Evolutionary conservation across 106 monocot genomes (phyloP).

Genomic region (Cymbidium sinense): DNA sequence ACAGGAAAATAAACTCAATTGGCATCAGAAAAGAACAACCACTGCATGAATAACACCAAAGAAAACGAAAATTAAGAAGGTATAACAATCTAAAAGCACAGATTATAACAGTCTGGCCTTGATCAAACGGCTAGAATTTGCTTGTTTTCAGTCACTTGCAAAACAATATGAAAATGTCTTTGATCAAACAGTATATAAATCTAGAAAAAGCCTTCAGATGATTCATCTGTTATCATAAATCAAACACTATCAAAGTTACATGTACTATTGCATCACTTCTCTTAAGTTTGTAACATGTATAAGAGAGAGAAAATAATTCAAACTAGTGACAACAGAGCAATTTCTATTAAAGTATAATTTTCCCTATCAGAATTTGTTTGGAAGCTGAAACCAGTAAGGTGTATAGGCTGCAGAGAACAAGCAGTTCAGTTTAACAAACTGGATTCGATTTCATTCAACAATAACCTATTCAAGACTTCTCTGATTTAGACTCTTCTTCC

Average conservation of each 20-base stretch:
- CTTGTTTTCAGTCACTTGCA: too few species aligned
- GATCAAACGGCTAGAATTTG: too few species aligned
- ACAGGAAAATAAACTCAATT: too few species aligned
- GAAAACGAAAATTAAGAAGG: too few species aligned
- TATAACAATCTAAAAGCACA: too few species aligned
- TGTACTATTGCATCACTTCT: not conserved
- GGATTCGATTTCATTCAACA: not conserved
- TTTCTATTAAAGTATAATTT: constrained; percentile 1
- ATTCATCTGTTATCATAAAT: not conserved
- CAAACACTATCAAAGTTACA: not conserved
- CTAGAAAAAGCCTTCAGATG: too few species aligned
- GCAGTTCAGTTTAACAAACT: too few species aligned
- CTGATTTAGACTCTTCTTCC: not conserved
- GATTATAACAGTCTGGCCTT: too few species aligned
- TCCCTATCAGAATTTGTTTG: not conserved
- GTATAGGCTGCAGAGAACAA: not conserved
- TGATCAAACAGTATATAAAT: too few species aligned
- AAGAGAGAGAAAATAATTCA: not conserved
- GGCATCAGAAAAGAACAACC: too few species aligned
- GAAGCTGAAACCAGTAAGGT: not conserved
- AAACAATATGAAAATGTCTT: too few species aligned
- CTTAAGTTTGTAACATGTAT: not conserved
- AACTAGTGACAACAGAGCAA: not conserved
- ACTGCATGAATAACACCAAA: too few species aligned
- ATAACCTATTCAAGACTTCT: not conserved